Evolutionary conservation across 805 yeast species (phyloP).

Genomic region (Groenewaldozyma tartarivorans): DNA sequence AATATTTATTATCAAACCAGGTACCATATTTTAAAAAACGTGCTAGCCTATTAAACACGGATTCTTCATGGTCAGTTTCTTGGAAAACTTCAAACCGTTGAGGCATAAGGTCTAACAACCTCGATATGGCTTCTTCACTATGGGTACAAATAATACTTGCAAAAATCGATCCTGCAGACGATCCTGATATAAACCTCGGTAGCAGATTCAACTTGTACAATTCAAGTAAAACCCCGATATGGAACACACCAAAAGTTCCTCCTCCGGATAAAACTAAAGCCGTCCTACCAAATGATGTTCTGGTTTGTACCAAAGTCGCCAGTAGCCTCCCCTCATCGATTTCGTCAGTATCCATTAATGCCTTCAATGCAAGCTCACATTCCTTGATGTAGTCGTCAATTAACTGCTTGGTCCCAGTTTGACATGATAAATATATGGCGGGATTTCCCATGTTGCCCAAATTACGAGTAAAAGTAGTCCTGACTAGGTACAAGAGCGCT

Average conservation of each 20-base stretch:
- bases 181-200: slow-evolving; percentile 86
- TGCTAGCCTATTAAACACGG: slow-evolving; percentile 42
- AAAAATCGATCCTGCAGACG: slow-evolving; percentile 92
- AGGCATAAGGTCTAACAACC: slow-evolving; percentile 41
- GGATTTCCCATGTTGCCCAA: slow-evolving; percentile 81
- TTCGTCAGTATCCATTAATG: slow-evolving; percentile 18
- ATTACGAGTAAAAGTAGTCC: slow-evolving; percentile 81
- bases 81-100: slow-evolving; percentile 50
- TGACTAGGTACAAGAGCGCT: slow-evolving; percentile 56
- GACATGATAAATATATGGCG: slow-evolving; percentile 64
- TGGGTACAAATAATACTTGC: slow-evolving; percentile 83
- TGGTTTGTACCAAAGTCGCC: slow-evolving; percentile 74
- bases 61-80: slow-evolving; percentile 43
- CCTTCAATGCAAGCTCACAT: slow-evolving; percentile 45
- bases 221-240: slow-evolving; percentile 82
- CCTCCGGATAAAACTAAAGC: slow-evolving; percentile 96
- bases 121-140: slow-evolving; percentile 53
- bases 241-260: slow-evolving; percentile 85
- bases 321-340: slow-evolving; percentile 62
- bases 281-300: slow-evolving; percentile 88
- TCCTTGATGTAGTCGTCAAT: slow-evolving; percentile 80
- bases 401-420: slow-evolving; percentile 74
- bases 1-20: slow-evolving; percentile 69
- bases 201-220: slow-evolving; percentile 62
- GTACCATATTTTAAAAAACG: slow-evolving; percentile 76